A percentile compares a stretch with the other conserved stretches of the same genome.
Conservation (phyloP, 805 yeast genomes). For the Candida incommunis region DNA sequence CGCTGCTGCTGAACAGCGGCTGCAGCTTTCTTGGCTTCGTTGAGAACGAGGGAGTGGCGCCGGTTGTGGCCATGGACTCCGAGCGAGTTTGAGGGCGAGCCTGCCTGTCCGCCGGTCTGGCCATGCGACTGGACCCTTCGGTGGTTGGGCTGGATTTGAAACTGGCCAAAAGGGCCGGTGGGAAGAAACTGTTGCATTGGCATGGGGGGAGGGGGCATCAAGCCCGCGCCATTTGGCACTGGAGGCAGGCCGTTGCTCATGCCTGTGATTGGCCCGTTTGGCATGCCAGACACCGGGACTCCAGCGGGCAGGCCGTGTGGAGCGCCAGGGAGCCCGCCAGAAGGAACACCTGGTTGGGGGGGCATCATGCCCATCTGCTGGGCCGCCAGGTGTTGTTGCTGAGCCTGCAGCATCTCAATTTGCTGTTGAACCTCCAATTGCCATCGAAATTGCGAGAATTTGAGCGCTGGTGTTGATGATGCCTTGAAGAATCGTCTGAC, state of each 20-base stretch:
- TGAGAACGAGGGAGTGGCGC: slow-evolving; percentile 82
- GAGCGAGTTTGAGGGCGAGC: background rate
- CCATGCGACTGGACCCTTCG: slow-evolving; percentile 2
- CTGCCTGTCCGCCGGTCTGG: slow-evolving; percentile 8
- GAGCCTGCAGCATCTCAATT: slow-evolving; percentile 13
- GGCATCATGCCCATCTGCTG: too few relatives aligned
- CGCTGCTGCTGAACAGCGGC: slow-evolving; percentile 70
- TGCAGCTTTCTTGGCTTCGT: slow-evolving; percentile 94
- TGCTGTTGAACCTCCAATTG: slow-evolving; percentile 40
- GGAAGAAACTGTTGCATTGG: slow-evolving; percentile 1
- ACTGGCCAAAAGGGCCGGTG: background rate
- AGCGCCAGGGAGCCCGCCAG: too few relatives aligned
- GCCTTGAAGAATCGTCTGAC: slow-evolving; percentile 21
- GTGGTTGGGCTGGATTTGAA: background rate
- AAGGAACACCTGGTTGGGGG: too few relatives aligned
- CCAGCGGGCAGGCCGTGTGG: too few relatives aligned
- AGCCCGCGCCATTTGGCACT: background rate
- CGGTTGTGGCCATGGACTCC: slow-evolving; percentile 56
- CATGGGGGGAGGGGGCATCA: slow-evolving; percentile 1
- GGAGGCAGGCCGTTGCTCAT: background rate
- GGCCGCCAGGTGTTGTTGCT: too few relatives aligned
- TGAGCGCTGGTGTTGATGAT: slow-evolving; percentile 3
- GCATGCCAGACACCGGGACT: too few relatives aligned
- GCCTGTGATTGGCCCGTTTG: too few relatives aligned
- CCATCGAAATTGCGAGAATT: slow-evolving; percentile 2